A percentile compares a stretch with the other conserved stretches of the same genome.
Conservation (phyloP, 2,329 filamentous ascomycete genomes). For the Zymoseptoria passerinii region DNA sequence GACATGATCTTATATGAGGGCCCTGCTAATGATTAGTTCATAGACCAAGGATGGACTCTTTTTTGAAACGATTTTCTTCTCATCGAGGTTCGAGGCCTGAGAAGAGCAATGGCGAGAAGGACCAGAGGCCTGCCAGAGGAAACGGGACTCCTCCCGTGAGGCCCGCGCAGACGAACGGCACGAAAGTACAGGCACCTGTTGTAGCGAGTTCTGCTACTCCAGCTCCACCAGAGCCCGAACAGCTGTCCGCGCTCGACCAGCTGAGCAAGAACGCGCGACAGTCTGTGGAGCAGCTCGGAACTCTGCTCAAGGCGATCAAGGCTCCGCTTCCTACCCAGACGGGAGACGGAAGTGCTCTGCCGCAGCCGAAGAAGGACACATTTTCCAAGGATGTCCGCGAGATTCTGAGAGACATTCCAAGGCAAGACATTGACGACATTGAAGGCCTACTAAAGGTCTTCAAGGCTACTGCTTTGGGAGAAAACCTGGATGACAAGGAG, state of each 20-base stretch:
- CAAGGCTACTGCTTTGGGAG: slow-evolving; percentile 34
- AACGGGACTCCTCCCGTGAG: neutral
- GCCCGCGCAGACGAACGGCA: slow-evolving; percentile 6
- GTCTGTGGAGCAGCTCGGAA: slow-evolving; percentile 22
- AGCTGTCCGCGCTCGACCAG: slow-evolving; percentile 21
- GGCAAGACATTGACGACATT: slow-evolving; percentile 21
- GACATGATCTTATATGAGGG: neutral
- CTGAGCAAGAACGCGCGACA: slow-evolving; percentile 14
- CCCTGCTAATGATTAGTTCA: neutral
- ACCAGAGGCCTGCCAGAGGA: neutral
- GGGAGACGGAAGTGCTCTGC: slow-evolving; percentile 37
- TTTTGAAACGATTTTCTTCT: neutral
- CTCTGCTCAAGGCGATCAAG: slow-evolving; percentile 26
- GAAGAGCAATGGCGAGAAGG: neutral
- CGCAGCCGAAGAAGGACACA: slow-evolving; percentile 22
- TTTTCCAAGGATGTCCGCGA: slow-evolving; percentile 16
- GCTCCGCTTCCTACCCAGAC: slow-evolving; percentile 32
- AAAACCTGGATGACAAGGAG: slow-evolving; percentile 52
- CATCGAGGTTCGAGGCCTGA: slow-evolving; percentile 1
- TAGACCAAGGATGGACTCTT: neutral
- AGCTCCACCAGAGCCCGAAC: slow-evolving; percentile 11
- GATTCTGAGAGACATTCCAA: slow-evolving; percentile 18
- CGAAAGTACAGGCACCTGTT: slow-evolving; percentile 1
- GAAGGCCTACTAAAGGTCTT: slow-evolving; percentile 33
- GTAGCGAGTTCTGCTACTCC: neutral